Evolutionary conservation across 2,329 filamentous ascomycete genomes (phyloP), one percentile per base, ranked within the genome.

Genomic region (Pseudocercospora crystallina): DNA sequence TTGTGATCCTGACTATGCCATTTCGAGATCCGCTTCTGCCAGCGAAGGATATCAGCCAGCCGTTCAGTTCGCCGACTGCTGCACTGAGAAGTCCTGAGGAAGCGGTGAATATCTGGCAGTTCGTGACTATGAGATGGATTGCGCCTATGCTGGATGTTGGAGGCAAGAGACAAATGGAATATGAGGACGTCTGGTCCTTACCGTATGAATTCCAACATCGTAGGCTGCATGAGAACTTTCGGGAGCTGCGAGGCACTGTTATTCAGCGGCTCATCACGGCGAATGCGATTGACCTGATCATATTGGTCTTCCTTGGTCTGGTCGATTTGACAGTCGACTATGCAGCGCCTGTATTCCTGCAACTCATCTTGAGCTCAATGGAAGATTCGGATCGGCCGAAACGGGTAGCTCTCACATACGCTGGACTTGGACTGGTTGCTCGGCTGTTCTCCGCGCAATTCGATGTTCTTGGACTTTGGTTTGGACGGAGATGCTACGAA

Each of bases 71-170:
- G 4, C 82, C 87, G 1, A 84, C 78, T 0, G 76, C 72, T 2
- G 69, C 76, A 2, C 72, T 87, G n/a, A 85, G 89, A 29, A 84
- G 80, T 41, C 85, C 90, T 0, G 90, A 96, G 67, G 90, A 96
- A 60, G 83, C 87, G 56, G 68, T 95, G 17, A 87, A 80, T 0
- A 74, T 91, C 1, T 90, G 89, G 80, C 87, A 91, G 59, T 96
- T 89, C 71, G 87, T 92, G 81, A 85, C 82, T 5, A 86, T 95
- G 26, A 87, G 82, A 0, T 96, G 90, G 90, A 85, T 95, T 72
- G 75, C 76, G 0, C 86, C 90, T 0, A 71, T 95, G 5, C 89
- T 95, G 10, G 72, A 75, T 1, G 69, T 83, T 17, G 89, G 86
- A 1, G 80, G 76, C 36, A 73, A 75, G 29, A 76, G 83, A 35